phyloP scores from a whole-genome alignment of 164 flowering plant genomes.

The Euptelea pleiosperma region DNA sequence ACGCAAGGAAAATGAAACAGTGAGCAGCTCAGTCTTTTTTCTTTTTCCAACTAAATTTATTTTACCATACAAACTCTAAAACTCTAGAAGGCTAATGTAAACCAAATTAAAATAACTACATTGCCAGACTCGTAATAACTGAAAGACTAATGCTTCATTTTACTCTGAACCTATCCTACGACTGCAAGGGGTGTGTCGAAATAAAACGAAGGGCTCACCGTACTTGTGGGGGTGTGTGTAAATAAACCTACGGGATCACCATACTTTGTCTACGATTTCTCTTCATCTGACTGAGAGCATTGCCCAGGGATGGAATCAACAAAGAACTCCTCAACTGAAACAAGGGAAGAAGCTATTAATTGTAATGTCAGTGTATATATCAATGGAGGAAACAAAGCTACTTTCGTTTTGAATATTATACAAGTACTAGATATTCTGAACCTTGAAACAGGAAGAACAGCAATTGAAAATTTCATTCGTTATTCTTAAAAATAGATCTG shows the following conservation, averaged over 20 bases:
- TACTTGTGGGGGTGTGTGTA: no score
- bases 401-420: no score
- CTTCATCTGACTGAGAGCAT: slow-evolving; percentile 41
- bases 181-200: no score
- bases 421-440: no score
- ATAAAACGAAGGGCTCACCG: slow-evolving; percentile 2
- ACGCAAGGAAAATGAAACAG: background rate
- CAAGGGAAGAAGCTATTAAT: background rate
- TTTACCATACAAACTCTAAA: no score
- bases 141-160: background rate
- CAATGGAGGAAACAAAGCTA: no score
- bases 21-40: background rate
- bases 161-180: slow-evolving; percentile 4
- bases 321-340: slow-evolving; percentile 84
- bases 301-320: slow-evolving; percentile 69
- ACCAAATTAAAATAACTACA: background rate
- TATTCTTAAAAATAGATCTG: no score
- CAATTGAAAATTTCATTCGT: no score
- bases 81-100: slow-evolving; percentile 5
- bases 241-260: background rate
- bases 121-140: background rate
- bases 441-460: no score
- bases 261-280: slow-evolving; percentile 24
- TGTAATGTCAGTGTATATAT: no score
- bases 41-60: no score